A percentile compares a stretch with the other conserved stretches of the same genome.
Conservation (phyloP, 2,329 filamentous ascomycete genomes). For the Fusarium sp. region DNA sequence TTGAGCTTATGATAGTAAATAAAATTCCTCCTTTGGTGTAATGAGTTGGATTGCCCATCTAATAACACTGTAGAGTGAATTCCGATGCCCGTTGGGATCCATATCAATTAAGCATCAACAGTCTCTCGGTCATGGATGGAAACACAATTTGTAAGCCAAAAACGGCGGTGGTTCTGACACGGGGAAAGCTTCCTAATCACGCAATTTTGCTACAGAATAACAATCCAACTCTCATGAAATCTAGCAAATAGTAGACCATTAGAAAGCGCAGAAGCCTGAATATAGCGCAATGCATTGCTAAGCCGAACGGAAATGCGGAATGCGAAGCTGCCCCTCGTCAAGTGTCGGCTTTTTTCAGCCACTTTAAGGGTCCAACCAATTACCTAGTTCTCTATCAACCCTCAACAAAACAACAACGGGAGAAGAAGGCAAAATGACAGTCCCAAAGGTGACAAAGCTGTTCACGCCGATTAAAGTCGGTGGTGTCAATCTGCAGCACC, state of each 20-base stretch:
- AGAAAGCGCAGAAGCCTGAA: background rate
- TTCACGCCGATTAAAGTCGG: constrained; percentile 57
- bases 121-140: too few relatives aligned
- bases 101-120: background rate
- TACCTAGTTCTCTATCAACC: background rate
- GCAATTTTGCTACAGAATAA: background rate
- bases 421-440: constrained; percentile 9
- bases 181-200: background rate
- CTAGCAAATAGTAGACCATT: background rate
- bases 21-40: background rate
- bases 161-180: background rate
- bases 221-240: background rate
- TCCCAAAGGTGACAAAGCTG: constrained; percentile 41
- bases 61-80: background rate
- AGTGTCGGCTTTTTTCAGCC: background rate
- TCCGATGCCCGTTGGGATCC: too few relatives aligned
- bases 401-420: background rate
- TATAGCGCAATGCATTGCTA: background rate
- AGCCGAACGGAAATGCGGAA: background rate
- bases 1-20: background rate
- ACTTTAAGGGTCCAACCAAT: background rate
- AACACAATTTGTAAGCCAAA: background rate
- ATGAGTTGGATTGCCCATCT: background rate
- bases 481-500: constrained; percentile 49
- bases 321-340: background rate